Evolutionary conservation across 1,284 basidiomycete species (phyloP).

Genomic region (Pyrrhoderma noxium): DNA sequence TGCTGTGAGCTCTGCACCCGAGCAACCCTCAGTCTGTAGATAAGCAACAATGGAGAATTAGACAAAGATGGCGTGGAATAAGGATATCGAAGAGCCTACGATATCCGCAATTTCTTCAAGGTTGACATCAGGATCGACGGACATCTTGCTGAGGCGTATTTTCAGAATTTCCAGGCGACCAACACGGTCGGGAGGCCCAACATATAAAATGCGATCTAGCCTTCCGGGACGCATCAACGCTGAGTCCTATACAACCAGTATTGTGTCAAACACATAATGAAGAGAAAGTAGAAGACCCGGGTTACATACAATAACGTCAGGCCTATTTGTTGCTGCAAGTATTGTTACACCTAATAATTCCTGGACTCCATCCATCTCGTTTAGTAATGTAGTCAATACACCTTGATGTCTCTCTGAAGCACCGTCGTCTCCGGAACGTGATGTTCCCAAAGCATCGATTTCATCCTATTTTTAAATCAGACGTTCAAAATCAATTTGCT

Average conservation of each 20-base stretch:
- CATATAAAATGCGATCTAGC: constrained; percentile 92
- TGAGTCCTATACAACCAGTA: constrained; percentile 57
- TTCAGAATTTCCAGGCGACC: constrained; percentile 81
- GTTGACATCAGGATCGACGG: constrained; percentile 64
- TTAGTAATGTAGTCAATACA: constrained; percentile 88
- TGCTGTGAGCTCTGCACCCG: constrained; percentile 89
- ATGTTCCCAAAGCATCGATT: constrained; percentile 88
- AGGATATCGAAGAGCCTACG: constrained; percentile 39
- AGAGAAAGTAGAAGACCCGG: neutral
- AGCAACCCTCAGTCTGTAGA: constrained; percentile 83
- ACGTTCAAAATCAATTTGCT: neutral
- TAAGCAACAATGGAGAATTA: constrained; percentile 1
- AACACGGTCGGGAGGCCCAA: constrained; percentile 80
- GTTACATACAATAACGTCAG: constrained; percentile 76
- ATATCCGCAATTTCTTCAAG: constrained; percentile 64
- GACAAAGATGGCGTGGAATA: neutral
- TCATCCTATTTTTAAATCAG: constrained; percentile 64
- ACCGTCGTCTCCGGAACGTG: constrained; percentile 44
- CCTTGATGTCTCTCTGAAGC: constrained; percentile 68
- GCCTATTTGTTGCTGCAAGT: constrained; percentile 93
- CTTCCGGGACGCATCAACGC: constrained; percentile 93
- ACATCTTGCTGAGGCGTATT: constrained; percentile 78
- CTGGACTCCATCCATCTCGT: constrained; percentile 99
- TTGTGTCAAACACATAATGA: constrained; percentile 3
- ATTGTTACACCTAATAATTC: constrained; percentile 89